A percentile compares a stretch with the other conserved stretches of the same genome.
Conservation (phyloP, 148 eudicot genomes). For the Selenicereus undatus region DNA sequence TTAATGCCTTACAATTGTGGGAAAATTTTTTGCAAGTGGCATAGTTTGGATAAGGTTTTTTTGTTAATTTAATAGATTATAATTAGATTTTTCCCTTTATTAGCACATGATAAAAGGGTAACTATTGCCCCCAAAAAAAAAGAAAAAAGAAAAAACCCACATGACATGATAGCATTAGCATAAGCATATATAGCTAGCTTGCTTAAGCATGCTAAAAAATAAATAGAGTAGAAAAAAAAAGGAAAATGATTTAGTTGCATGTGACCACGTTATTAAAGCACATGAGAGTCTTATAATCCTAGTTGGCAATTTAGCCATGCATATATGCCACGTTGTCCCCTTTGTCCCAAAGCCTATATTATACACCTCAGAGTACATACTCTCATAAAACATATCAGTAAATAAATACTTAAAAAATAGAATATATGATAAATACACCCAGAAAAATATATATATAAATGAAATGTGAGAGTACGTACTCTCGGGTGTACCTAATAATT, state of each 20-base stretch:
- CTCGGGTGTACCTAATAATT: no score
- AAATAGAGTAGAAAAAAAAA: constrained; percentile 3
- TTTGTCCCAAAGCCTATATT: no score
- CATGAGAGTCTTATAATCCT: constrained; percentile 15
- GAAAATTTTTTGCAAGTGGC: background rate
- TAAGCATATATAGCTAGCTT: constrained; percentile 7
- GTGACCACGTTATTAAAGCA: constrained; percentile 25
- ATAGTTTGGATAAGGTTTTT: constrained; percentile 16
- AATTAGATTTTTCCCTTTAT: background rate
- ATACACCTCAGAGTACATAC: no score
- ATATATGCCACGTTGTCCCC: constrained; percentile 7
- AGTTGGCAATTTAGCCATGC: constrained; percentile 12
- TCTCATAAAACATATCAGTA: no score
- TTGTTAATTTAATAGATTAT: constrained; percentile 5
- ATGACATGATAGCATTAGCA: background rate
- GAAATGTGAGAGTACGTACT: no score
- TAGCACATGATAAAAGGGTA: constrained; percentile 5
- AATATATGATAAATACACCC: no score
- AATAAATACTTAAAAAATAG: no score
- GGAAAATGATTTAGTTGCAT: constrained; percentile 20
- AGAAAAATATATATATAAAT: no score
- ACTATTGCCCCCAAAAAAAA: background rate
- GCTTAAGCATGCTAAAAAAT: background rate
- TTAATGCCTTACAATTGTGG: background rate
- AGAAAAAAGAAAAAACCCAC: background rate